Base-by-base conservation (phyloP, 2,329 filamentous ascomycete genomes). In the Exophiala spinifera region DNA sequence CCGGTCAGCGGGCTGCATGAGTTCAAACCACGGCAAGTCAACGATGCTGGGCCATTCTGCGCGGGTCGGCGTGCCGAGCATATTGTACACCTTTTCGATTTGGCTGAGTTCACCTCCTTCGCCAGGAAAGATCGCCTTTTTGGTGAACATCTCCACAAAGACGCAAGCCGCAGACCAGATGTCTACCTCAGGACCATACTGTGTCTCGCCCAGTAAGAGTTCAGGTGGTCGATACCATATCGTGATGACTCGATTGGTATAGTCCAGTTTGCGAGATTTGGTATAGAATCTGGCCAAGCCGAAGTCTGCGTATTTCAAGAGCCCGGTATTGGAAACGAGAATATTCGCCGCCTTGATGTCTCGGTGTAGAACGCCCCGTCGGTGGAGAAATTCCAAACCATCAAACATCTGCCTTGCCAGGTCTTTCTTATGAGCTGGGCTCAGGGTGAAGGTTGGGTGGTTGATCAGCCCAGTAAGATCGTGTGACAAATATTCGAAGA, bases 311-410 rank as follows among this genome's bases (percentile, higher is more conserved):
- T 96, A 81, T 70, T 97, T 99, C 53, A 99, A 76, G 53, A 91
- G 82, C 4, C 94, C 94, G 8, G 88, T 85, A 62, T 86, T 95
- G 72, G 90, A 95, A 55, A 99, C 89, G 19, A 99, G 79, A 55
- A 97, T 97, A 66, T 99, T 99, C 53, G 94, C 94, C 1, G 94
- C 94, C 72, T 99, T 99, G 74, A 99, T 97, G 66, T 99, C 94
- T 57, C 94, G 88, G 71, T 99, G 94, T 3, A 99, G 77, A 11
- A 99, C 92, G n/a, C 94, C 91, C 33, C 91, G 82, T 44, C 87
- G 86, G 69, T 99, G 94, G 1, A 99, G 82, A 67, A 97, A 99
- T 67, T 95, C 89, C 3, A 99, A 79, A 0, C 91, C 92, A 68
- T 95, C 87, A 64, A 99, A 97, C 61, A 99, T 82, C 66, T 99